These are phyloP conservation scores for Monosporascus sp. DNA, from an alignment of 2,329 filamentous ascomycete genomes.

Conservation along the genomic window DNA sequence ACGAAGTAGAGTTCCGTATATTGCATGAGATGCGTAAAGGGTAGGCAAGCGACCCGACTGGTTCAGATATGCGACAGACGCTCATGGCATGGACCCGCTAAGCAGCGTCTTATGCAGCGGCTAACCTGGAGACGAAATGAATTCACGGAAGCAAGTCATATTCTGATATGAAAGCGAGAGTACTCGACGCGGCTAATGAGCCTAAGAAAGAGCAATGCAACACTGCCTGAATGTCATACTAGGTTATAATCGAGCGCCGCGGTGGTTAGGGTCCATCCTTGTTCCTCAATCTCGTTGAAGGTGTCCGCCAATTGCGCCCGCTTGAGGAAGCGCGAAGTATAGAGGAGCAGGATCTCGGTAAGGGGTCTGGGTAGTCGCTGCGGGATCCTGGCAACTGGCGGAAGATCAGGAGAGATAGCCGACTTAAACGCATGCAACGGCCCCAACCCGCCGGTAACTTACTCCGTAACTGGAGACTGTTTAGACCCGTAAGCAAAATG, in stretches of 20 bases:
- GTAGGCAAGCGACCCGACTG: constrained; percentile 22
- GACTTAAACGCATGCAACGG: too few relatives aligned
- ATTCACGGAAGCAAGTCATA: constrained; percentile 16
- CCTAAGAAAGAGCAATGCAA: neutral
- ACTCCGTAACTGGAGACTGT: neutral
- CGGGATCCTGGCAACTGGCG: too few relatives aligned
- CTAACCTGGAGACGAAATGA: constrained; percentile 13
- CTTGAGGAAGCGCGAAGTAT: neutral
- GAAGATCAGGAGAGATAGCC: too few relatives aligned
- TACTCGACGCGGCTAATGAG: neutral
- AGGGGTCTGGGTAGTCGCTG: too few relatives aligned
- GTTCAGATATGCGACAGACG: constrained; percentile 23
- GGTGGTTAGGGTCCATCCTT: neutral
- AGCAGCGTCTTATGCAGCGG: neutral
- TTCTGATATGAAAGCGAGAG: neutral
- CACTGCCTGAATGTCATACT: neutral
- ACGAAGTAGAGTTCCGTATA: constrained; percentile 14
- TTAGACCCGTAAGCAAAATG: neutral
- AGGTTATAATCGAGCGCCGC: neutral
- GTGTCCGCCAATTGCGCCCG: neutral
- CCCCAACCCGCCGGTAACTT: neutral
- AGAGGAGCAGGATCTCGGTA: too few relatives aligned
- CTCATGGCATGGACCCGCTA: constrained; percentile 7
- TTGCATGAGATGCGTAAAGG: constrained; percentile 16
- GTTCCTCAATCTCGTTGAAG: neutral